phyloP scores from a whole-genome alignment of 805 yeast species.

The Zygotorulaspora chibaensis region DNA sequence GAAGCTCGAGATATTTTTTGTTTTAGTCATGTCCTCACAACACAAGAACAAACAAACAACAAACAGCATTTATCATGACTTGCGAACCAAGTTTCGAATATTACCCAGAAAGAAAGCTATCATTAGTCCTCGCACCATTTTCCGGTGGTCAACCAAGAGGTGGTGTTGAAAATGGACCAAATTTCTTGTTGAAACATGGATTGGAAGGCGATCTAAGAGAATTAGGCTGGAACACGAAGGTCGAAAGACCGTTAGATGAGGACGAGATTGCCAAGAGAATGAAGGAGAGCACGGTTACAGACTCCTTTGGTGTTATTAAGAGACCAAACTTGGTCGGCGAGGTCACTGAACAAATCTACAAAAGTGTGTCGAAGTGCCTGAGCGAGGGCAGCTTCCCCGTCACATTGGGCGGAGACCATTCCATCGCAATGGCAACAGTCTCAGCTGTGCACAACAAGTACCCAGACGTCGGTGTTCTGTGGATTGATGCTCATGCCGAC shows the following conservation, averaged over 20 bases:
- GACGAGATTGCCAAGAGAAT: constrained; percentile 41
- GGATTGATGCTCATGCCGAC: constrained; percentile 99
- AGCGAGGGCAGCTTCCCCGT: constrained; percentile 56
- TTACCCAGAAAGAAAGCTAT: constrained; percentile 43
- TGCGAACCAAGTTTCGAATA: constrained; percentile 44
- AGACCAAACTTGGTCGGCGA: constrained; percentile 75
- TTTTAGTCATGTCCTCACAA: background rate
- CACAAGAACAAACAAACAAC: background rate
- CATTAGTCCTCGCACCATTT: constrained; percentile 87
- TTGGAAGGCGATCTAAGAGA: constrained; percentile 55
- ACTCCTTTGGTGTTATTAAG: constrained; percentile 55
- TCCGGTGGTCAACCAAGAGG: constrained; percentile 92
- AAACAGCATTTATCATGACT: background rate
- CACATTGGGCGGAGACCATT: constrained; percentile 95
- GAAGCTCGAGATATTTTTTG: background rate
- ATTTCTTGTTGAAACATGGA: constrained; percentile 68
- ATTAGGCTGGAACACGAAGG: constrained; percentile 66
- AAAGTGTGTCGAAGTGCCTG: constrained; percentile 53
- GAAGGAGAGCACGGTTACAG: constrained; percentile 44
- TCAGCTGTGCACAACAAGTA: constrained; percentile 71
- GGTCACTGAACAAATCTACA: constrained; percentile 60
- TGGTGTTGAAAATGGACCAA: constrained; percentile 96
- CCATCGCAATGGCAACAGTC: constrained; percentile 91
- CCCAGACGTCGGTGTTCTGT: constrained; percentile 84
- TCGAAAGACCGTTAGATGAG: constrained; percentile 52